phyloP scores from a whole-genome alignment of 768 basidiomycete species.

The Rhodocollybia butyracea region DNA sequence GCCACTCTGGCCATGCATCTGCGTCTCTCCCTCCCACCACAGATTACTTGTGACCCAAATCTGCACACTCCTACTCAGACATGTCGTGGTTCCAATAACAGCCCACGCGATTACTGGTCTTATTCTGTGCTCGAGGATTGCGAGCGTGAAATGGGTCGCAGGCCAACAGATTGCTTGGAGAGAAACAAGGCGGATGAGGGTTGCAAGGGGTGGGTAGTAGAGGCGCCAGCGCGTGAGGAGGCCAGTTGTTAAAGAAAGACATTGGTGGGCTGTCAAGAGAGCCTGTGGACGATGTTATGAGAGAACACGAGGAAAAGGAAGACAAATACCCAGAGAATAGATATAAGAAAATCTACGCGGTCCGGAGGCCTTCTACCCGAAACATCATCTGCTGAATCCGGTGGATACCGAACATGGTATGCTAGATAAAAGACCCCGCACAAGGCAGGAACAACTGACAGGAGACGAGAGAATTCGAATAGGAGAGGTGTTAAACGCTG shows the following conservation, averaged over 20 bases:
- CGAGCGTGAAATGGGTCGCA: constrained; percentile 82
- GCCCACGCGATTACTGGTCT: constrained; percentile 90
- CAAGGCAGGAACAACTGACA: constrained; percentile 70
- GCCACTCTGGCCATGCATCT: constrained; percentile 5
- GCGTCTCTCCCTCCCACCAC: constrained; percentile 42
- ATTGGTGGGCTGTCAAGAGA: constrained; percentile 85
- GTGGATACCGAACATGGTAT: constrained; percentile 49
- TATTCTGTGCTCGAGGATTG: constrained; percentile 60
- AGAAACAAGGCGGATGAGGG: constrained; percentile 87
- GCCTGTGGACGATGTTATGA: constrained; percentile 42
- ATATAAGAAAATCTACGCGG: constrained; percentile 62
- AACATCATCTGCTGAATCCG: constrained; percentile 16
- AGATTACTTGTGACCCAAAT: constrained; percentile 97
- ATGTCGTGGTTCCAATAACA: constrained; percentile 85
- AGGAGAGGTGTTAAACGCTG: constrained; percentile 53
- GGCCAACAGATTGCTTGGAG: constrained; percentile 98
- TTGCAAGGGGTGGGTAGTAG: constrained; percentile 86
- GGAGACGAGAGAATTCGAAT: constrained; percentile 66
- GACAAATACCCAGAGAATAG: constrained; percentile 63
- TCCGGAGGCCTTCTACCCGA: constrained; percentile 37
- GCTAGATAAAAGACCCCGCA: constrained; percentile 63
- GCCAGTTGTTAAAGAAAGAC: constrained; percentile 83
- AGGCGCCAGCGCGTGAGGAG: constrained; percentile 86
- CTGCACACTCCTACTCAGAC: constrained; percentile 77
- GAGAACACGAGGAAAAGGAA: neutral